Evolutionary conservation across 345 rosid species (phyloP).

Genomic region (Noccaea bulbosa): DNA sequence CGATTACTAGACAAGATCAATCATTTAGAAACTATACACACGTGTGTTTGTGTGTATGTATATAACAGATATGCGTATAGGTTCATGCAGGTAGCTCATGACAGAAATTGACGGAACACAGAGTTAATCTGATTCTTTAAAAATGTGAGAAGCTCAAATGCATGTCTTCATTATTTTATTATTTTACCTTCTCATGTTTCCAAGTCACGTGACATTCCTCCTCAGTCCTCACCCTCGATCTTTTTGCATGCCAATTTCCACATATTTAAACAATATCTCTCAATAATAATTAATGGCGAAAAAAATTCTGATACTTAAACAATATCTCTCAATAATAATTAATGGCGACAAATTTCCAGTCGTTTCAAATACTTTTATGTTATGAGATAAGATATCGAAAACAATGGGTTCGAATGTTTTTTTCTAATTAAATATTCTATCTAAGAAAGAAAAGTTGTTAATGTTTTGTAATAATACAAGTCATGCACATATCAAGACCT

Average conservation of each 20-base stretch:
- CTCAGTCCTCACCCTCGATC: constrained; percentile 43
- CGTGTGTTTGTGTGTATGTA: background rate
- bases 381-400: background rate
- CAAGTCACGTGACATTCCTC: constrained; percentile 48
- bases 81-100: constrained; percentile 43
- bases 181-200: constrained; percentile 29
- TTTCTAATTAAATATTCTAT: background rate
- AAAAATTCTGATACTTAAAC: too few species aligned
- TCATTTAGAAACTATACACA: constrained; percentile 9
- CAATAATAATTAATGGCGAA: background rate
- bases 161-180: constrained; percentile 56
- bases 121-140: constrained; percentile 41
- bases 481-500: constrained; percentile 45
- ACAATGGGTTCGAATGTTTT: constrained; percentile 22
- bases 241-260: constrained; percentile 40
- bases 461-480: constrained; percentile 17
- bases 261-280: constrained; percentile 1
- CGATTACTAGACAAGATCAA: too few species aligned
- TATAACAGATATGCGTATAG: constrained; percentile 9
- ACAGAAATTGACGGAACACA: constrained; percentile 60
- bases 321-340: background rate
- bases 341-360: background rate
- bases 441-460: constrained; percentile 22
- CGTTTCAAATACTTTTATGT: background rate
- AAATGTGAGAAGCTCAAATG: constrained; percentile 52